Conservation (phyloP, 495 filamentous ascomycete species). For the Aspergillus ostianus region DNA sequence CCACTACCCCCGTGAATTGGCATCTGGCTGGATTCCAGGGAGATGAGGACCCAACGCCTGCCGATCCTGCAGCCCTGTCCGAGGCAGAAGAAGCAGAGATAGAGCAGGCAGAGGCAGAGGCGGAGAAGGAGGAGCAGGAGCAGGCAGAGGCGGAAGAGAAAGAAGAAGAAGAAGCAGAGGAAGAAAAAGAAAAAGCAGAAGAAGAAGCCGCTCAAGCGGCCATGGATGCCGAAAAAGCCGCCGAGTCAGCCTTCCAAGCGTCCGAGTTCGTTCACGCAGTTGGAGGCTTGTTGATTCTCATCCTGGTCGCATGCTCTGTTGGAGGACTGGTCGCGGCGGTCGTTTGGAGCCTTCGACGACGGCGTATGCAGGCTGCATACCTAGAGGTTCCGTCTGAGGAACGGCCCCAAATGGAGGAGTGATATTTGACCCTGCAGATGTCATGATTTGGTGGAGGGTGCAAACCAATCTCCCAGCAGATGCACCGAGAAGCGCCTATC, state of each 20-base stretch:
- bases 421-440: not conserved
- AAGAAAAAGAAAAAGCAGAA: constrained; percentile 22
- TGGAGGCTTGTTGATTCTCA: constrained; percentile 34
- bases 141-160: constrained; percentile 13
- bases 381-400: constrained; percentile 36
- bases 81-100: constrained; percentile 16
- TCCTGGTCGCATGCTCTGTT: constrained; percentile 27
- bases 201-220: constrained; percentile 34
- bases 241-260: constrained; percentile 33
- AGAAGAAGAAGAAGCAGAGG: constrained; percentile 12
- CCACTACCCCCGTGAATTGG: constrained; percentile 33
- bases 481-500: not conserved
- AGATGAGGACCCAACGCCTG: constrained; percentile 23
- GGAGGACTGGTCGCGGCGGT: constrained; percentile 28
- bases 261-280: constrained; percentile 38
- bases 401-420: constrained; percentile 25
- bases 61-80: constrained; percentile 33
- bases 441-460: too few species aligned
- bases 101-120: constrained; percentile 14
- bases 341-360: constrained; percentile 24
- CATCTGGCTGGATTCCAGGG: constrained; percentile 34
- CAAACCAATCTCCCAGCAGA: not conserved
- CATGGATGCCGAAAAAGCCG: constrained; percentile 34
- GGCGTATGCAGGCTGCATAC: constrained; percentile 30
- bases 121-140: constrained; percentile 16